Percentiles rank a stretch among this genome's conserved stretches.
phyloP scores from a whole-genome alignment of 805 yeast species.

The Candida anglica region DNA sequence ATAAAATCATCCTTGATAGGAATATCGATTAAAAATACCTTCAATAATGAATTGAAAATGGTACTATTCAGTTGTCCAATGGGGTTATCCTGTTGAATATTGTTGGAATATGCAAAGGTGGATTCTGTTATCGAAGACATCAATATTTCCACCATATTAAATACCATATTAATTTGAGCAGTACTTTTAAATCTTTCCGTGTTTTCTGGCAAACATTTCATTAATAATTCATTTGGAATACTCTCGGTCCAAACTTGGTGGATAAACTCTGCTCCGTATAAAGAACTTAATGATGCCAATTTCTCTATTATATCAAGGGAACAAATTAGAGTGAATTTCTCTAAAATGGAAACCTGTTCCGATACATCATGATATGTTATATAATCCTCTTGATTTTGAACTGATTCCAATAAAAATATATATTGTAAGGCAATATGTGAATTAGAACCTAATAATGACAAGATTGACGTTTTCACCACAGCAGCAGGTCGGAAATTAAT shows the following conservation, averaged over 20 bases:
- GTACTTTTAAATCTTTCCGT: conserved; percentile 37
- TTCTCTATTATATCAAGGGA: conserved; percentile 56
- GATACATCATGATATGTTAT: conserved; percentile 26
- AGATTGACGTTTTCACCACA: conserved; percentile 31
- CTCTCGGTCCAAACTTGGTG: conserved; percentile 23
- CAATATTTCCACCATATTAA: conserved; percentile 51
- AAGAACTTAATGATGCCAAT: conserved; percentile 25
- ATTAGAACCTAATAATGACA: conserved; percentile 11
- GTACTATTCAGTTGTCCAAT: conserved; percentile 10
- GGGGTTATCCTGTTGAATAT: conserved; percentile 5
- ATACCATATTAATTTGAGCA: conserved; percentile 46
- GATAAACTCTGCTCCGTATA: conserved; percentile 17
- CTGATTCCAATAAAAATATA: conserved; percentile 23
- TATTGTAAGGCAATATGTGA: conserved; percentile 14
- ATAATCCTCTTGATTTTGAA: conserved; percentile 22
- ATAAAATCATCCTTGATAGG: conserved; percentile 37
- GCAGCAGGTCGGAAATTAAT: conserved; percentile 64
- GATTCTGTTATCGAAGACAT: conserved; percentile 35
- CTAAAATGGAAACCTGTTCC: conserved; percentile 33
- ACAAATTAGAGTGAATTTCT: conserved; percentile 47
- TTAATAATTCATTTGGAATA: conserved; percentile 27
- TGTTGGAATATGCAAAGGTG: conserved; percentile 21
- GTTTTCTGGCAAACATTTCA: conserved; percentile 44
- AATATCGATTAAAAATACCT: conserved; percentile 38
- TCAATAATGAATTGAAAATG: conserved; percentile 26